phyloP scores from a whole-genome alignment of 208 protist genomes.

The Wallacemonas sp. region DNA sequence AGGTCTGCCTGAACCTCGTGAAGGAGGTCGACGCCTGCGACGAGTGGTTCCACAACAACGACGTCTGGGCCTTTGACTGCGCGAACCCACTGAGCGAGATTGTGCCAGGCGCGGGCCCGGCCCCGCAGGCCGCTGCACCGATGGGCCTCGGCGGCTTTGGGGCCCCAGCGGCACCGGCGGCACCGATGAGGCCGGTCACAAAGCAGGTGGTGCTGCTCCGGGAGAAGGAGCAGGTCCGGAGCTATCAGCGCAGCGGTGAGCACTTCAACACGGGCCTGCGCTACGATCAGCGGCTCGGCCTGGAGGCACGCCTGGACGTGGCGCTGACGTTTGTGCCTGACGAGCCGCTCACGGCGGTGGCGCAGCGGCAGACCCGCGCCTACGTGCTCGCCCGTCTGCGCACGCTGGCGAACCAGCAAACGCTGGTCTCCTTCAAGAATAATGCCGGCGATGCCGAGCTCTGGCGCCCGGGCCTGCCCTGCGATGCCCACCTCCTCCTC shows the following conservation, averaged over 20 bases:
- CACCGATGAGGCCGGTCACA: neutral
- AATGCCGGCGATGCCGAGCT: conserved; percentile 44
- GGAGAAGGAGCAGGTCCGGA: conserved; percentile 14
- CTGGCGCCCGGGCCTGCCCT: conserved; percentile 61
- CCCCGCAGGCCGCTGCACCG: conserved; percentile 8
- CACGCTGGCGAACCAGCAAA: conserved; percentile 44
- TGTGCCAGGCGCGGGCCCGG: conserved; percentile 25
- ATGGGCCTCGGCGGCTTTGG: conserved; percentile 3
- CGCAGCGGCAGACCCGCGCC: neutral
- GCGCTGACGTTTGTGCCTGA: conserved; percentile 2
- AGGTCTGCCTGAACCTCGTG: conserved; percentile 51
- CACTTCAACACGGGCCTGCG: conserved; percentile 51
- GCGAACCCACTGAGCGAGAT: conserved; percentile 61
- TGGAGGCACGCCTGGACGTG: conserved; percentile 66
- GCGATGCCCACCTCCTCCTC: conserved; percentile 77
- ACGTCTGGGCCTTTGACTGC: conserved; percentile 62
- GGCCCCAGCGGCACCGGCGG: neutral
- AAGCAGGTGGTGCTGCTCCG: conserved; percentile 9
- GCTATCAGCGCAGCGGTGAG: conserved; percentile 38
- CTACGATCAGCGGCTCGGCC: conserved; percentile 65
- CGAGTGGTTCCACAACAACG: conserved; percentile 52
- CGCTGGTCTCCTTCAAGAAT: conserved; percentile 48
- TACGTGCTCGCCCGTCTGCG: conserved; percentile 70
- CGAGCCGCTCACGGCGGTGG: neutral
- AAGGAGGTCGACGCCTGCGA: conserved; percentile 68